phyloP scores from a whole-genome alignment of 2,329 filamentous ascomycete genomes.

The Grosmannia serpens region DNA sequence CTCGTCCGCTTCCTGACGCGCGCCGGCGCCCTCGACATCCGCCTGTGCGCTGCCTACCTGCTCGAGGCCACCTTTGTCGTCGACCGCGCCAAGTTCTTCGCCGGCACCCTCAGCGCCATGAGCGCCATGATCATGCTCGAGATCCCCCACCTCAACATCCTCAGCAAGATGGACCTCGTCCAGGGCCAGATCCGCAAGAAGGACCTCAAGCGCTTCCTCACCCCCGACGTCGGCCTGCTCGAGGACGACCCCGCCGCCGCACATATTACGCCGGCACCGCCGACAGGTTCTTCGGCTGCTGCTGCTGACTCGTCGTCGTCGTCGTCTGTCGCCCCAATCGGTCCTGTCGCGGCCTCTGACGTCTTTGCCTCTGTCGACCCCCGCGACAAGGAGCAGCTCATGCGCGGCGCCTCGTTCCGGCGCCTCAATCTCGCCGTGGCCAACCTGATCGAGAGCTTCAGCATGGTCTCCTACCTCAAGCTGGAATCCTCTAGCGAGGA shows the following conservation, averaged over 20 bases:
- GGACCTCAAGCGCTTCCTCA: slow-evolving; percentile 81
- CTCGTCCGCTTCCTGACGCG: slow-evolving; percentile 73
- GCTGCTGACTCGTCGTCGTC: slow-evolving; percentile 8
- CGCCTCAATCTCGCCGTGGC: slow-evolving; percentile 80
- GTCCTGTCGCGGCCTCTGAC: neutral
- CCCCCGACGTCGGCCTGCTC: slow-evolving; percentile 71
- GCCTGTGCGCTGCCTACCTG: slow-evolving; percentile 85
- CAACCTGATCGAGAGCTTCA: slow-evolving; percentile 89
- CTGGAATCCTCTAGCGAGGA: slow-evolving; percentile 86
- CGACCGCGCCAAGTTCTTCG: slow-evolving; percentile 94
- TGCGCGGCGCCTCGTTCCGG: slow-evolving; percentile 74
- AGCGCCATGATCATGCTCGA: slow-evolving; percentile 98
- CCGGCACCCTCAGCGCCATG: slow-evolving; percentile 92
- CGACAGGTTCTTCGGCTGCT: neutral
- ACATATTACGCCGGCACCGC: neutral
- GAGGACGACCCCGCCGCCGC: slow-evolving; percentile 61
- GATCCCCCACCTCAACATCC: slow-evolving; percentile 88
- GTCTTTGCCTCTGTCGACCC: slow-evolving; percentile 46
- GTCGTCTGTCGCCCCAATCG: neutral
- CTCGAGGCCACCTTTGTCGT: slow-evolving; percentile 93
- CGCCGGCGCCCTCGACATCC: slow-evolving; percentile 72
- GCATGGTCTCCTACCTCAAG: slow-evolving; percentile 92
- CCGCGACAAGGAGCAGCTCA: slow-evolving; percentile 54
- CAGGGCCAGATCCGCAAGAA: slow-evolving; percentile 79
- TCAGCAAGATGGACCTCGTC: slow-evolving; percentile 96